Conservation (phyloP, 2,329 filamentous ascomycete species). For the Gaeumannomyces tritici region DNA sequence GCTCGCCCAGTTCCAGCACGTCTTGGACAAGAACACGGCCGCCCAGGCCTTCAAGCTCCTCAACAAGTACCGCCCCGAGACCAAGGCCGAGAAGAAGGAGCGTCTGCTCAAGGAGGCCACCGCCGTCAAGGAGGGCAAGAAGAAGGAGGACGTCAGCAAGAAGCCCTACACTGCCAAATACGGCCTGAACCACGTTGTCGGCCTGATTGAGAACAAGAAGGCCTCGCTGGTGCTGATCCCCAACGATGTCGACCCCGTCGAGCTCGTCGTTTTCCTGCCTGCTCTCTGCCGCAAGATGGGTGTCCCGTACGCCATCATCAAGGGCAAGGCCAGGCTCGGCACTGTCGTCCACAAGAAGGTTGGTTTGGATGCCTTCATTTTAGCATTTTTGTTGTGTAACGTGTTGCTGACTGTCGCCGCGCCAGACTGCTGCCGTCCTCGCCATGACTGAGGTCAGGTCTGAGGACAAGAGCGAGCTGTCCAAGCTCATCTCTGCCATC, state of each 20-base stretch:
- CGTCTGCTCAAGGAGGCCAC: conserved; percentile 96
- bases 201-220: conserved; percentile 99
- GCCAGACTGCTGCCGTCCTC: conserved; percentile 88
- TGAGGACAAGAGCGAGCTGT: conserved; percentile 97
- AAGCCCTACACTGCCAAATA: conserved; percentile 99
- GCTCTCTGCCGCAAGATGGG: conserved; percentile 99
- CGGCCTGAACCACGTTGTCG: conserved; percentile 98
- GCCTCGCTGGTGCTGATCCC: conserved; percentile 94
- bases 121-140: conserved; percentile 97
- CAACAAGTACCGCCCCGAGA: conserved; percentile 99
- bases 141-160: conserved; percentile 99
- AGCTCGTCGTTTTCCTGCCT: conserved; percentile 97
- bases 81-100: conserved; percentile 99
- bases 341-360: conserved; percentile 99
- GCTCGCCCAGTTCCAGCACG: conserved; percentile 95
- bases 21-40: conserved; percentile 93
- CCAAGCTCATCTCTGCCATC: conserved; percentile 91
- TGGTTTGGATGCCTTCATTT: conserved; percentile 13
- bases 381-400: neutral
- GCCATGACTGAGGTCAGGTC: conserved; percentile 93
- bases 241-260: conserved; percentile 99
- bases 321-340: conserved; percentile 98
- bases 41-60: conserved; percentile 98
- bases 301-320: conserved; percentile 96
- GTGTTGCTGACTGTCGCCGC: conserved; percentile 9